These are phyloP conservation scores for Fraxinus velutina DNA, from an alignment of 305 asterid genomes.

Conservation along the genomic window DNA sequence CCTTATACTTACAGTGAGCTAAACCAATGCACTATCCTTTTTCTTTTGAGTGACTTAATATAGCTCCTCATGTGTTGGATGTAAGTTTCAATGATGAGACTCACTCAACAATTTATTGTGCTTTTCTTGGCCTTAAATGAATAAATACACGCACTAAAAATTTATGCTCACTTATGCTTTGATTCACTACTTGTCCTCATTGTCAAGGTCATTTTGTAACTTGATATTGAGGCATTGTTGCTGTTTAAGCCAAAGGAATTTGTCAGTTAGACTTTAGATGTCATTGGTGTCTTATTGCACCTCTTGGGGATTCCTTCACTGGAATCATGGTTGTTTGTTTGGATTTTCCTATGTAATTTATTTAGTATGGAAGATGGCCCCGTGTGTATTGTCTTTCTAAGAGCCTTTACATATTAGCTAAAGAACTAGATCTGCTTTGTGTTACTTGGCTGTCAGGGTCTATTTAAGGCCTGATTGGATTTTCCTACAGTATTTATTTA, in stretches of 20 bases:
- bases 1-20: not conserved
- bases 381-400: not conserved
- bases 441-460: not conserved
- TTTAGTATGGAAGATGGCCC: not conserved
- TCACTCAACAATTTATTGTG: not conserved
- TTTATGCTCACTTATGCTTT: not conserved
- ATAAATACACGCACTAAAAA: not conserved
- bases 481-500: not conserved
- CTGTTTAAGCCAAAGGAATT: not conserved
- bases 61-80: not conserved
- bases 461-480: not conserved
- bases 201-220: not conserved
- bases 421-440: not conserved
- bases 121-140: not conserved
- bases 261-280: not conserved
- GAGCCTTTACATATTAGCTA: not conserved
- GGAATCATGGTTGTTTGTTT: not conserved
- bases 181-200: not conserved
- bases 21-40: not conserved
- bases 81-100: not conserved
- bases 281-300: not conserved
- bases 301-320: not conserved
- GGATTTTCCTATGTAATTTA: not conserved
- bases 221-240: not conserved
- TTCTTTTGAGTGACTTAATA: not conserved